Conservation (phyloP, 1,284 basidiomycete genomes). For the Boletus hoseneyae region DNA sequence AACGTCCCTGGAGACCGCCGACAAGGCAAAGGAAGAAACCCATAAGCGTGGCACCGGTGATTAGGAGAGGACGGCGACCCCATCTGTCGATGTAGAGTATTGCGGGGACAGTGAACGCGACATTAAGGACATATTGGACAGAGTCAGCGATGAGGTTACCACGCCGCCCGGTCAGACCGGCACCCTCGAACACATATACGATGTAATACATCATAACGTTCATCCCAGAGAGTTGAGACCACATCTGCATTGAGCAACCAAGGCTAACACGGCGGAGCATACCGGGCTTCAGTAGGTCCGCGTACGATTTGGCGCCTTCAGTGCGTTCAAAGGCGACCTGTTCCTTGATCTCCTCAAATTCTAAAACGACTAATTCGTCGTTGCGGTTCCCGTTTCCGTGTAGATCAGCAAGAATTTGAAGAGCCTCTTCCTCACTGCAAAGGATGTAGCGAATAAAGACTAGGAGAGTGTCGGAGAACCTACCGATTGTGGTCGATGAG, state of each 20-base stretch:
- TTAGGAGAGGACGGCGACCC: conserved; percentile 76
- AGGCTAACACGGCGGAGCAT: conserved; percentile 58
- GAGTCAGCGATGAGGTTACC: conserved; percentile 74
- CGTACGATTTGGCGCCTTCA: conserved; percentile 68
- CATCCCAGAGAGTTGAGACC: conserved; percentile 63
- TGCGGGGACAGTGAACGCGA: conserved; percentile 66
- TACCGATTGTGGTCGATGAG: conserved; percentile 59
- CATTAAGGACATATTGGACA: conserved; percentile 77
- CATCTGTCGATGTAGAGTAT: conserved; percentile 76
- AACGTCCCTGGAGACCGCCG: conserved; percentile 67
- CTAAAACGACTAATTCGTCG: conserved; percentile 69
- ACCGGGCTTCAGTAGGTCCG: conserved; percentile 61
- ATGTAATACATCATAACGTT: conserved; percentile 82
- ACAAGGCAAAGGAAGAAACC: conserved; percentile 75
- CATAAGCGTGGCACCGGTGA: conserved; percentile 65
- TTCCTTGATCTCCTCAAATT: conserved; percentile 76
- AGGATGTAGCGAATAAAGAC: neutral
- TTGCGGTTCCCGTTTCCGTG: conserved; percentile 69
- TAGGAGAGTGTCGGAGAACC: conserved; percentile 9
- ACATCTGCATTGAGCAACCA: conserved; percentile 59
- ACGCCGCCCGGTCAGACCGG: conserved; percentile 67
- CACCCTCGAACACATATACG: conserved; percentile 73
- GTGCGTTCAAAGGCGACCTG: conserved; percentile 69
- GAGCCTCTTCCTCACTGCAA: conserved; percentile 61
- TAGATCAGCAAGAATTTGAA: conserved; percentile 74